A percentile compares a stretch with the other conserved stretches of the same genome.
These are phyloP conservation scores for Sclerotinia subarctica DNA, from an alignment of 2,329 filamentous ascomycete species.

Conservation along the genomic window DNA sequence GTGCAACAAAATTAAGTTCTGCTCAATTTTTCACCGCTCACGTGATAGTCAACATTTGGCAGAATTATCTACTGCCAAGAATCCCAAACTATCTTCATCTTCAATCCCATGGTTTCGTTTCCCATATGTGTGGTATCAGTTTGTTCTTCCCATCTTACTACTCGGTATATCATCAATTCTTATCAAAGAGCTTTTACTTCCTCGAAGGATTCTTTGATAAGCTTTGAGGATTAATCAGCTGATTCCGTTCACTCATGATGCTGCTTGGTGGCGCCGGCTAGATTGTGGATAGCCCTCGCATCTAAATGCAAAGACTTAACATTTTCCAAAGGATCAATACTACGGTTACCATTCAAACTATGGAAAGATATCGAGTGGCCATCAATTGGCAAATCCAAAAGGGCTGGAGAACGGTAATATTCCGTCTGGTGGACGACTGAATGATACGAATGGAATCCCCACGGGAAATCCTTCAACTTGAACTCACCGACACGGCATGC, in stretches of 20 bases:
- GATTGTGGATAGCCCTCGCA: neutral
- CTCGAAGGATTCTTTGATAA: neutral
- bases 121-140: neutral
- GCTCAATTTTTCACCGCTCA: neutral
- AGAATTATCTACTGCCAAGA: too few species aligned
- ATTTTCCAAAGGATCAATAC: neutral
- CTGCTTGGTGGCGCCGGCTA: neutral
- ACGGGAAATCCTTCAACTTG: neutral
- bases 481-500: neutral
- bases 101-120: too few species aligned
- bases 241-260: neutral
- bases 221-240: neutral
- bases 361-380: neutral
- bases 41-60: neutral
- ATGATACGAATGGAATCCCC: neutral
- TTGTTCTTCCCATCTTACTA: neutral
- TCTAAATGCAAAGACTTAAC: neutral
- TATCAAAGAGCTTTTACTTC: neutral
- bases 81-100: too few species aligned
- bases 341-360: too few species aligned
- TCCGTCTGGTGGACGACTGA: neutral
- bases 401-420: neutral
- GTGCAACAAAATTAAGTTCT: neutral
- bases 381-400: neutral
- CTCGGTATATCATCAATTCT: neutral